Evolutionary conservation across 495 filamentous ascomycete genomes (phyloP).

Genomic region (Astrothelium macrocarpum): DNA sequence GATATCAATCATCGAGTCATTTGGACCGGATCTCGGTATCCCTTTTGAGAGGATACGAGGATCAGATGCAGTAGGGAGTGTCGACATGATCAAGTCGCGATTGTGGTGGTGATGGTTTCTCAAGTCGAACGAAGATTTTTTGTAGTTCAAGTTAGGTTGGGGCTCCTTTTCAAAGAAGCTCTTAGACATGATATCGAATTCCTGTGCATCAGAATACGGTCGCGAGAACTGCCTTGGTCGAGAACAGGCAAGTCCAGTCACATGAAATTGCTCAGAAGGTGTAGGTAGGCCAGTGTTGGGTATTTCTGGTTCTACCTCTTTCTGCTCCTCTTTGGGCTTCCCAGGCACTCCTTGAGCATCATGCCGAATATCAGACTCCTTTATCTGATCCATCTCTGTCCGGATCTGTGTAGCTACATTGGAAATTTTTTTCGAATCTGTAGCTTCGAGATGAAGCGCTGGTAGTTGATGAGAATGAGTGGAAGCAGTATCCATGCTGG

Average conservation of each 20-base stretch:
- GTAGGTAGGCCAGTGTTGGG: neutral
- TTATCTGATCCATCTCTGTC: neutral
- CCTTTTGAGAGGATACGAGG: neutral
- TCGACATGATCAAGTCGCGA: neutral
- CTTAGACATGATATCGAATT: neutral
- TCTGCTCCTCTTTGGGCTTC: neutral
- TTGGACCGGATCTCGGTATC: neutral
- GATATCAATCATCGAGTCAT: neutral
- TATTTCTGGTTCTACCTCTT: neutral
- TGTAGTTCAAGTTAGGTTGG: neutral
- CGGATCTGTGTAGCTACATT: neutral
- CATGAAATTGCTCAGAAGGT: neutral
- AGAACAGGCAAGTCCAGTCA: neutral
- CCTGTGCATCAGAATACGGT: neutral
- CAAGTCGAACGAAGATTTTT: neutral
- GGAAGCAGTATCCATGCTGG: neutral
- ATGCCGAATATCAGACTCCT: neutral
- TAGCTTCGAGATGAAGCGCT: neutral
- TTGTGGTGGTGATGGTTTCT: neutral
- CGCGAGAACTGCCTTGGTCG: neutral
- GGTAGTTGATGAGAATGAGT: neutral
- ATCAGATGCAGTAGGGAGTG: neutral
- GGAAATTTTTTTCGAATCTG: neutral
- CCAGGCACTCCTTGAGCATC: neutral
- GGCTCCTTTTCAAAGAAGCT: neutral